Conservation (phyloP, 495 filamentous ascomycete genomes). For the Xylaria cubensis region DNA sequence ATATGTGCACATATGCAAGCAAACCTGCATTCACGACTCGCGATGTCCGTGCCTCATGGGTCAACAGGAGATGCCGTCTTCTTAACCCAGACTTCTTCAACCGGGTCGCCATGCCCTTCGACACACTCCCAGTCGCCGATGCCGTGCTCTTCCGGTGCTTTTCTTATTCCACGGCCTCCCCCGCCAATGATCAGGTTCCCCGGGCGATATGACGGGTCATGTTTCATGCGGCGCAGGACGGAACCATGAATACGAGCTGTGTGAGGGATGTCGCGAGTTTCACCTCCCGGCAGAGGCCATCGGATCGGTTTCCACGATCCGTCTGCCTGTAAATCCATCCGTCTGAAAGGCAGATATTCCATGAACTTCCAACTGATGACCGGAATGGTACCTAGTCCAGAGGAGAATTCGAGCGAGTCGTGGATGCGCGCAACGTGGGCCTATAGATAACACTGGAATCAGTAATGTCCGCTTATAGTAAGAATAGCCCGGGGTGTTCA, state of each 20-base stretch:
- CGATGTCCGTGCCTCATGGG: not conserved
- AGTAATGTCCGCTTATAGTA: too few species aligned
- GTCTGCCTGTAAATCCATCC: slow-evolving; percentile 78
- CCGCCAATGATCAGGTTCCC: slow-evolving; percentile 84
- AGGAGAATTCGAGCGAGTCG: slow-evolving; percentile 73
- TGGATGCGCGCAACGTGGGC: slow-evolving; percentile 71
- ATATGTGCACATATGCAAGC: not conserved
- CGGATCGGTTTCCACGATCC: slow-evolving; percentile 82
- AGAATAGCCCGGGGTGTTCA: too few species aligned
- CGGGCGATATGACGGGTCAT: slow-evolving; percentile 70
- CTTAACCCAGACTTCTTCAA: slow-evolving; percentile 68
- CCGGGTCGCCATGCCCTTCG: slow-evolving; percentile 64
- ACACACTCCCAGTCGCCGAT: slow-evolving; percentile 78
- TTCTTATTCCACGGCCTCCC: slow-evolving; percentile 69
- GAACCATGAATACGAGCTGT: slow-evolving; percentile 74
- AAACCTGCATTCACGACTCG: not conserved
- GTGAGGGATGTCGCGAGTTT: slow-evolving; percentile 79
- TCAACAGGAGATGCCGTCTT: slow-evolving; percentile 27
- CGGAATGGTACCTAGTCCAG: slow-evolving; percentile 62
- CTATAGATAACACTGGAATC: too few species aligned
- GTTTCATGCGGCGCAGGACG: slow-evolving; percentile 75
- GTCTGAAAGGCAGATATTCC: slow-evolving; percentile 84
- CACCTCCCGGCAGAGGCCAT: slow-evolving; percentile 81
- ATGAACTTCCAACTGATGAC: slow-evolving; percentile 81
- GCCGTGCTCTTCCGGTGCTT: slow-evolving; percentile 65